A percentile compares a stretch with the other conserved stretches of the same genome.
phyloP scores from a whole-genome alignment of 208 protist species.

The Spongospora subterranea region DNA sequence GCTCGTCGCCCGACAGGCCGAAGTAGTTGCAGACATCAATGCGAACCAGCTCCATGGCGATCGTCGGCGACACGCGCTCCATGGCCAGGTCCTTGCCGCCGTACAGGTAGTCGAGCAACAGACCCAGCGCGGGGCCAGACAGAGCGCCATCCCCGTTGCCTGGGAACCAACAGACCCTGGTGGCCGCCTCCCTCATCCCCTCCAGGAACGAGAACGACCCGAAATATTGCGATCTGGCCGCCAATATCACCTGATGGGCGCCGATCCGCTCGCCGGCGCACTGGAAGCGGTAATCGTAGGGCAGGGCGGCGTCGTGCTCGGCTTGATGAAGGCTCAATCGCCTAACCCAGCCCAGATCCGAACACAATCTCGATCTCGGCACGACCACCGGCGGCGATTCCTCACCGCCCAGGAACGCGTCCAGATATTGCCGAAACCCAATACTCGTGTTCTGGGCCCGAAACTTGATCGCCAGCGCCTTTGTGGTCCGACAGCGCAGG shows the following conservation, averaged over 20 bases:
- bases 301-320: background rate
- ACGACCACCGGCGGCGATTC: background rate
- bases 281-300: background rate
- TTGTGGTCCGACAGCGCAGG: background rate
- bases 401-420: background rate
- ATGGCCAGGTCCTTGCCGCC: background rate
- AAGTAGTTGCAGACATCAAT: conserved; percentile 53
- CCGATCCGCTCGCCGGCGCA: background rate
- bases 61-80: background rate
- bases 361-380: background rate
- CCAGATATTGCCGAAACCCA: background rate
- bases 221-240: conserved; percentile 16
- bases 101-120: conserved; percentile 38
- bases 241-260: conserved; percentile 12
- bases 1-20: background rate
- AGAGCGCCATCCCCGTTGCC: background rate
- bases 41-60: background rate
- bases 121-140: background rate
- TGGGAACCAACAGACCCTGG: conserved; percentile 15
- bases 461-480: background rate
- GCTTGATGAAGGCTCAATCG: background rate
- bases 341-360: background rate
- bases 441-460: background rate
- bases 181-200: background rate
- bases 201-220: conserved; percentile 56